Base-by-base conservation (phyloP, 768 basidiomycete genomes). In the Rhodotorula toruloides region DNA sequence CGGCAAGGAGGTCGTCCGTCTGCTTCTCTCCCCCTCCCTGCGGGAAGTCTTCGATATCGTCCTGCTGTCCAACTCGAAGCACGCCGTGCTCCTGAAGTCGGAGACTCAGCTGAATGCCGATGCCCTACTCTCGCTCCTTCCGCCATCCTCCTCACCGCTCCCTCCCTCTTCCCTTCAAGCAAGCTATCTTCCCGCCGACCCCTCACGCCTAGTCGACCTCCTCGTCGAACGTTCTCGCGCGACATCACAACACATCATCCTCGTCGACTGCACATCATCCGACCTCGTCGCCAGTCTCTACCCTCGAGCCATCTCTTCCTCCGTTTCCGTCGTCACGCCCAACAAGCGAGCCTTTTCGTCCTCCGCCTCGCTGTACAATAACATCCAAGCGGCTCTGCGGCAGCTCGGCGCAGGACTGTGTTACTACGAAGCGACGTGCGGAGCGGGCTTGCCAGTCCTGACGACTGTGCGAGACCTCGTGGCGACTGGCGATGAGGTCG, bases 261-360 rank as follows among this genome's bases (percentile, higher is more conserved):
- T 88, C 37, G 87, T 99, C 63, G 96, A 99, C 78, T 94, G 92
- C 76, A 97, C 94, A 0, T 88, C 91, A 1, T 87, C 88, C 32
- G 87, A 90, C 42, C 81, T 80, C 14, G 84, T 98, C 27, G 92
- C 93, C 2, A 79, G 80, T 27, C 73, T 87, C 56, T 99, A 98
- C 77, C 90, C 96, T 0, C 78, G 79, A 39, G 88, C 92, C 79
- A 79, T 98, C 47, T 79, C 80, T 55, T 83, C 83, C 7, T 92
- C 92, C 4, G 83, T 98, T 65, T 84, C 86, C 74, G 85, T 99
- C 73, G 85, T 93, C 52, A 99, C 96, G 2, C 94, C 96, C 25
- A 99, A 98, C 82, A 99, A 99, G 79, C 97, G 96, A 78, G 96
- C 88, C 0, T 91, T 87, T 75, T 91, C 90, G 19, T 87, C 87